phyloP scores from a whole-genome alignment of 1,284 basidiomycete species.

The Athelia psychrophila region DNA sequence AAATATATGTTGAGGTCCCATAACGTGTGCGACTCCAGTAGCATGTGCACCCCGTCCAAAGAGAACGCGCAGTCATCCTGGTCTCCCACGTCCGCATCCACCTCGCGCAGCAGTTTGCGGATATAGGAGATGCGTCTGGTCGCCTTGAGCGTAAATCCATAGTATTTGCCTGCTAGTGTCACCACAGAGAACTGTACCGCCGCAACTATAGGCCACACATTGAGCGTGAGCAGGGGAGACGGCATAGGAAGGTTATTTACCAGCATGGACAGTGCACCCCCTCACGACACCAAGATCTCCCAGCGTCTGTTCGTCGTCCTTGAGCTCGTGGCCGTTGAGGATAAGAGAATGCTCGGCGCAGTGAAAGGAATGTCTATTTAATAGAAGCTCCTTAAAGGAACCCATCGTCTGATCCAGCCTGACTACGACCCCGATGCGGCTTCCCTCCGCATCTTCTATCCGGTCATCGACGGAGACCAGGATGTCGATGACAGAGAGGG shows the following conservation, averaged over 20 bases:
- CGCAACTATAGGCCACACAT: background rate
- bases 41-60: background rate
- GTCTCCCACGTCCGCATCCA: background rate
- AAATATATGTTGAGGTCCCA: background rate
- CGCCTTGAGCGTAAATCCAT: background rate
- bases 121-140: background rate
- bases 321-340: background rate
- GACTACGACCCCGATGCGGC: background rate
- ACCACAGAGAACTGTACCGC: background rate
- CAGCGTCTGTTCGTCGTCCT: background rate
- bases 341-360: background rate
- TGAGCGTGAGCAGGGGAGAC: background rate
- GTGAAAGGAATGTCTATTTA: background rate
- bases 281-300: background rate
- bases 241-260: background rate
- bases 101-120: background rate
- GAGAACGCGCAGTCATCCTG: background rate
- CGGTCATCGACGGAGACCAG: background rate
- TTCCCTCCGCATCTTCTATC: background rate
- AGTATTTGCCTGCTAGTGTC: background rate
- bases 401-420: background rate
- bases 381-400: background rate
- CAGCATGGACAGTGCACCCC: background rate
- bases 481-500: background rate
- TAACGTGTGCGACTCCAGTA: background rate